phyloP scores from a whole-genome alignment of 768 basidiomycete genomes.

The Mycena polygramma region DNA sequence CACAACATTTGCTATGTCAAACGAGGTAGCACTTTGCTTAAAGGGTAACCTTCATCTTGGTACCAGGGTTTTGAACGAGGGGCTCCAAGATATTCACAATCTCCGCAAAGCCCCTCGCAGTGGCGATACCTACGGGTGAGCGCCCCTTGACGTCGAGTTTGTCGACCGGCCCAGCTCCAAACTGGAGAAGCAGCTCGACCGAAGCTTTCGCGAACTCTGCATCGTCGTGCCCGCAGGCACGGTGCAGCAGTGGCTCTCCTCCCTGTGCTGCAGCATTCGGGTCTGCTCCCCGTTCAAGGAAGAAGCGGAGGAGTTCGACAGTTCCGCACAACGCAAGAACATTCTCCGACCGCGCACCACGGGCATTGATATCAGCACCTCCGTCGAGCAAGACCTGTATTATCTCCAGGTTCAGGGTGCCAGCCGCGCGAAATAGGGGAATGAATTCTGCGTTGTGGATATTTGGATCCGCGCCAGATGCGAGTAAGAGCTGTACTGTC shows the following conservation, averaged over 20 bases:
- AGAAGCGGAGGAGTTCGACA: neutral
- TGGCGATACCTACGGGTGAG: neutral
- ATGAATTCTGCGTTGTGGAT: neutral
- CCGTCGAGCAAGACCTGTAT: neutral
- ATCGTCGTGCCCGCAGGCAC: neutral
- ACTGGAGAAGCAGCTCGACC: constrained; percentile 1
- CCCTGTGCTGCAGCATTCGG: neutral
- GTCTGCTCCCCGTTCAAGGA: constrained; percentile 1
- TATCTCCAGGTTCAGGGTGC: neutral
- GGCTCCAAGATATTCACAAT: neutral
- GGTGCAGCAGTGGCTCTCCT: neutral
- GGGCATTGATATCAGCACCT: neutral
- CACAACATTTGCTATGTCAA: no score
- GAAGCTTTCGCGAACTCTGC: neutral
- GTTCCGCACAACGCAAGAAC: neutral
- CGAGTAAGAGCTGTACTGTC: neutral
- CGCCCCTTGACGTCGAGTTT: neutral
- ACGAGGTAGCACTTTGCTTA: no score
- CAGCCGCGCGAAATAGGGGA: neutral
- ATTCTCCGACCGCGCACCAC: neutral
- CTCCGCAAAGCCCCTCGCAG: neutral
- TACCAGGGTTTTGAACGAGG: neutral
- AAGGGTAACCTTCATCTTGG: neutral
- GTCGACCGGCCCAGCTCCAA: neutral
- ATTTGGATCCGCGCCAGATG: constrained; percentile 4